Evolutionary conservation across 2,329 filamentous ascomycete genomes (phyloP).

Genomic region (Trichoderma semiorbis): DNA sequence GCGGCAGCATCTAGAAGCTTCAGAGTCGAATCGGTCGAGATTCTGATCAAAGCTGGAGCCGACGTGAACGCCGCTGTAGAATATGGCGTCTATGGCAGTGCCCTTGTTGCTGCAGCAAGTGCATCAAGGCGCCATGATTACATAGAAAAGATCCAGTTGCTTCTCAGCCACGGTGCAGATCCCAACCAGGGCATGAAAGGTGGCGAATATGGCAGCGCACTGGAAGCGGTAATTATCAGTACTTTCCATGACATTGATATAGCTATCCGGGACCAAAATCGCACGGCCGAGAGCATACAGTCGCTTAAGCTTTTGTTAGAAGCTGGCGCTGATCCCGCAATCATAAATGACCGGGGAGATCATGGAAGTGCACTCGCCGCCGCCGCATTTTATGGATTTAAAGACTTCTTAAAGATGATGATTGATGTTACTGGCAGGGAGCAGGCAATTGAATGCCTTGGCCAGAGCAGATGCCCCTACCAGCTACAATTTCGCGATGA

Average conservation of each 20-base stretch:
- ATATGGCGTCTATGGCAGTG: neutral
- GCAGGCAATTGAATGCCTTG: neutral
- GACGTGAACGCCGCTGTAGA: neutral
- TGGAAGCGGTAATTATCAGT: neutral
- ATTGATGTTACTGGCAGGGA: neutral
- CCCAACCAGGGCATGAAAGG: neutral
- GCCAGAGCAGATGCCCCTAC: neutral
- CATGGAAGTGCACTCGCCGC: constrained; percentile 11
- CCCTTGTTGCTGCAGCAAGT: neutral
- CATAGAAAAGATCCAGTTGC: neutral
- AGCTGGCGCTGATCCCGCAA: constrained; percentile 7
- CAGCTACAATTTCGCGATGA: too few relatives aligned
- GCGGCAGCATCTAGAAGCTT: too few relatives aligned
- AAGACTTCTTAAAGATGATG: neutral
- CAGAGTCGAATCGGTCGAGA: neutral
- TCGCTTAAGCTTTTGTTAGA: neutral
- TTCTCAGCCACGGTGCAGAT: constrained; percentile 1
- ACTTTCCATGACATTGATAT: neutral
- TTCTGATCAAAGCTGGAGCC: neutral
- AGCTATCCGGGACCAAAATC: too few relatives aligned
- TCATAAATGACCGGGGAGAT: neutral
- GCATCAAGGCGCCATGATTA: accelerated
- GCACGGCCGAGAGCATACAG: too few relatives aligned
- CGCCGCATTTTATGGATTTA: neutral
- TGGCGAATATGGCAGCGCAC: neutral